These are phyloP conservation scores for Rhizopogon vesiculosus DNA, from an alignment of 768 basidiomycete species.

Conservation along the genomic window DNA sequence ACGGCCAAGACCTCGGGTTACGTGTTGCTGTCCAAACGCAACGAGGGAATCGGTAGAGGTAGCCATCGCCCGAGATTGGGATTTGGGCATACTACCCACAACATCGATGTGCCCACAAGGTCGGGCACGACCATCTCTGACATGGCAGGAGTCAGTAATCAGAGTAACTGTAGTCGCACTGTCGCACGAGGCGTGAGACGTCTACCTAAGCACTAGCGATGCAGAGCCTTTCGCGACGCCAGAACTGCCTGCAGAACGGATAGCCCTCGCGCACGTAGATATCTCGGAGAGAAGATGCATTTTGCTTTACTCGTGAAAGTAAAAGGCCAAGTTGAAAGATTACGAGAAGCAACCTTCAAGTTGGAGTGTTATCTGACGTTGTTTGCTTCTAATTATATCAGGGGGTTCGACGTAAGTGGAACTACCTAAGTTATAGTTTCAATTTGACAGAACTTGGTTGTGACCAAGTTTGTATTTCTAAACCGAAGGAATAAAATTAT, in stretches of 20 bases:
- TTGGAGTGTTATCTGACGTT: background rate
- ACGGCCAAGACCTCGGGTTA: slow-evolving; percentile 39
- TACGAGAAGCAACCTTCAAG: background rate
- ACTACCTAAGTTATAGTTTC: too few relatives aligned
- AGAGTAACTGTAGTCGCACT: background rate
- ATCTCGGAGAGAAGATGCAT: slow-evolving; percentile 4
- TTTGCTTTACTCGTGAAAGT: background rate
- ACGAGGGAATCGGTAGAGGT: slow-evolving; percentile 21
- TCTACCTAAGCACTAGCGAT: background rate
- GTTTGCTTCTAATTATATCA: too few relatives aligned
- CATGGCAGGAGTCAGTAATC: background rate
- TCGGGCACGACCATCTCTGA: background rate
- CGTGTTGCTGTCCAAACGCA: slow-evolving; percentile 38
- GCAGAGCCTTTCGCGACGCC: background rate
- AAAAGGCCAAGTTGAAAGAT: background rate
- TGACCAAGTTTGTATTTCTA: too few relatives aligned
- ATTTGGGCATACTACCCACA: background rate
- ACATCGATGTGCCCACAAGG: background rate
- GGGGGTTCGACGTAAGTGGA: too few relatives aligned
- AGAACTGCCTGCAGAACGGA: slow-evolving; percentile 1
- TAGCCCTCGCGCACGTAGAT: background rate
- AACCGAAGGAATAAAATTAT: too few relatives aligned
- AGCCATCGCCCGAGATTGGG: slow-evolving; percentile 12
- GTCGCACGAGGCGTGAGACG: background rate
- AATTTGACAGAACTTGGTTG: too few relatives aligned